Evolutionary conservation across 192 early-diverging fungal genomes (phyloP).

Genomic region (Geranomyces variabilis): DNA sequence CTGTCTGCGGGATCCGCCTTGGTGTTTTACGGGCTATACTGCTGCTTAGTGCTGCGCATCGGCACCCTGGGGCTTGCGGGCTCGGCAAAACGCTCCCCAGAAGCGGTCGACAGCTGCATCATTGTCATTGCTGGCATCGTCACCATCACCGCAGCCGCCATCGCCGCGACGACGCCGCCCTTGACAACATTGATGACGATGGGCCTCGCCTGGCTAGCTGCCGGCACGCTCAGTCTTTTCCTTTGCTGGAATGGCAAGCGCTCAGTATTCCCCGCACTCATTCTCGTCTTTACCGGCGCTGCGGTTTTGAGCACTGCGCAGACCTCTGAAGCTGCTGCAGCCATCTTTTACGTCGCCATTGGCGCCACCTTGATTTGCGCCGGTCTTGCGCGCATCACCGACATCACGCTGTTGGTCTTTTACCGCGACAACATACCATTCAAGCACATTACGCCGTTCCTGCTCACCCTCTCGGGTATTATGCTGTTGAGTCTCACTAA

Average conservation of each 20-base stretch:
- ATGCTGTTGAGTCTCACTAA: constrained; percentile 2
- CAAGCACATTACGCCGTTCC: not conserved
- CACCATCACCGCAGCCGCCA: not conserved
- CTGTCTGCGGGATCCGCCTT: constrained; percentile 1
- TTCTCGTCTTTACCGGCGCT: not conserved
- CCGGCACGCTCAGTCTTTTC: not conserved
- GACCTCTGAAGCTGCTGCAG: not conserved
- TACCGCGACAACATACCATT: constrained; percentile 1
- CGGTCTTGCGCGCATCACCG: not conserved
- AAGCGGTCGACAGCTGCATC: not conserved
- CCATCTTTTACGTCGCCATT: not conserved
- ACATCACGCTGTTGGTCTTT: not conserved
- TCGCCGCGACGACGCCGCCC: not conserved
- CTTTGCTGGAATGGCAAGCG: not conserved
- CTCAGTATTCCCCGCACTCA: not conserved
- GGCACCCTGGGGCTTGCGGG: not conserved
- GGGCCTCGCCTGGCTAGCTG: constrained; percentile 1
- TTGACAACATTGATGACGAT: too few relatives aligned
- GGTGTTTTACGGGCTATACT: not conserved
- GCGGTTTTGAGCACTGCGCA: not conserved
- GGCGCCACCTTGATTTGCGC: not conserved
- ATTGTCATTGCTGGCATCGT: not conserved
- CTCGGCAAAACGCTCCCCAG: not conserved
- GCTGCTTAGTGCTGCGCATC: not conserved
- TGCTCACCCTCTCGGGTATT: constrained; percentile 1